These are phyloP conservation scores for Colletotrichum sublineola DNA, from an alignment of 2,329 filamentous ascomycete genomes.

Conservation along the genomic window DNA sequence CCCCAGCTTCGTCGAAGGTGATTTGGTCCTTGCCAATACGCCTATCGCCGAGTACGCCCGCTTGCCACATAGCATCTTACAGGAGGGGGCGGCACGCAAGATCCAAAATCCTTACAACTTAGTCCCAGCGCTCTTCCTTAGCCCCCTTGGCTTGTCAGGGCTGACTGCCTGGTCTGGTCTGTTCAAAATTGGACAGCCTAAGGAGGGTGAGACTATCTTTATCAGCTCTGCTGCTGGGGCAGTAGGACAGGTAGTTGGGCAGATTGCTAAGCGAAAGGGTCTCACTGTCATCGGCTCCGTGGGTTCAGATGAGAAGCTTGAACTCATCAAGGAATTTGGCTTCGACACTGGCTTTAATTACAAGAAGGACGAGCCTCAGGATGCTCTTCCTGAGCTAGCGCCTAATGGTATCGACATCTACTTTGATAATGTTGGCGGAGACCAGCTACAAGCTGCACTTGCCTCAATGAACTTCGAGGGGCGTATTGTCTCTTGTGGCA, in stretches of 20 bases:
- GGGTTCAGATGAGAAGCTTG: conserved; percentile 83
- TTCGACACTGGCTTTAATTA: conserved; percentile 83
- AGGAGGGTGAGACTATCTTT: conserved; percentile 81
- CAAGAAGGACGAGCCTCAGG: conserved; percentile 80
- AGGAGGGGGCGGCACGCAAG: conserved; percentile 29
- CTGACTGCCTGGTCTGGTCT: conserved; percentile 79
- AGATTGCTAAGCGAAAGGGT: conserved; percentile 85
- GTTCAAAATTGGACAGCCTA: conserved; percentile 72
- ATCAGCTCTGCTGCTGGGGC: conserved; percentile 84
- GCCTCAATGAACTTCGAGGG: conserved; percentile 70
- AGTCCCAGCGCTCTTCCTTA: conserved; percentile 77
- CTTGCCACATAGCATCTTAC: conserved; percentile 19
- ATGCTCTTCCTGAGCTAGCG: conserved; percentile 78
- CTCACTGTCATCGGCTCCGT: conserved; percentile 86
- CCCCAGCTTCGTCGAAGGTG: conserved; percentile 60
- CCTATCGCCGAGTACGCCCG: conserved; percentile 75
- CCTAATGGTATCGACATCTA: conserved; percentile 83
- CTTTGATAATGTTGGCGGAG: conserved; percentile 68
- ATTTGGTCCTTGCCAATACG: conserved; percentile 62
- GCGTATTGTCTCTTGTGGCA: conserved; percentile 73
- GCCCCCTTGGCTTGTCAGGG: conserved; percentile 73
- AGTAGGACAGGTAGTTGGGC: conserved; percentile 87
- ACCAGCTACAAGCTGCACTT: conserved; percentile 63
- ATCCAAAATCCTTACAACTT: conserved; percentile 78
- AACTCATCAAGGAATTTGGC: conserved; percentile 70